Evolutionary conservation across 495 filamentous ascomycete species (phyloP), one percentile per base, ranked within the genome.

Genomic region (Aspergillus incahuasiensis): DNA sequence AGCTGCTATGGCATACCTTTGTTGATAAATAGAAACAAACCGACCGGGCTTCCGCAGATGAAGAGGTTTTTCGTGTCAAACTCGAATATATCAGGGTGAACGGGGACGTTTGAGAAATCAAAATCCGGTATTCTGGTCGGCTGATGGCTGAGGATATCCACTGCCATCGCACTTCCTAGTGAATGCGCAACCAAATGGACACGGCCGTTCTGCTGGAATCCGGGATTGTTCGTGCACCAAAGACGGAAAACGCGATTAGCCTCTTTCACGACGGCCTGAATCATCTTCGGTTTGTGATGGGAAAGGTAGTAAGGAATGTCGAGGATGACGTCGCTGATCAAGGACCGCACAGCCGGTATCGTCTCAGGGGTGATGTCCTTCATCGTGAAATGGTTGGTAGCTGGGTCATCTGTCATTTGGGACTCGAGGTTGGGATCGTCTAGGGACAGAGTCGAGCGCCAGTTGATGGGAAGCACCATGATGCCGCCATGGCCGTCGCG

Each of bases 271-370:
- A 96, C 85, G 1, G 92, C 92, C 50, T 85, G 79, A 24, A 95
- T 86, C 91, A 98, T 97, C 70, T 90, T 95, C 1, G 86, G 84
- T 61, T 97, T 94, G 70, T 96, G 94, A 61, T 94, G 88, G 1
- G 92, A 96, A 58, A 98, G 82, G 70, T 97, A 98, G 62, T 95
- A 96, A 0, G 94, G 94, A 32, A 98, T 90, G 65, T 98, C 94
- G 5, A 96, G 83, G 89, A 98, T 95, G 52, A 98, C 91, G 66
- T 98, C 94, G 51, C 88, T 91, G 57, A 98, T 91, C 59, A 98
- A 79, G 59, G 87, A 88, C 9, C 94, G 85, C 0, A 98, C 86
- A 5, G 88, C 89, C 0, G 92, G 90, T 45, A 98, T 87, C 0
- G 90, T 89, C n/a, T 85, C 79, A 0, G 90, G 91, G 4, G 94